Conservation (phyloP, 2,329 filamentous ascomycete species). For the Nigrospora sphaerica region DNA sequence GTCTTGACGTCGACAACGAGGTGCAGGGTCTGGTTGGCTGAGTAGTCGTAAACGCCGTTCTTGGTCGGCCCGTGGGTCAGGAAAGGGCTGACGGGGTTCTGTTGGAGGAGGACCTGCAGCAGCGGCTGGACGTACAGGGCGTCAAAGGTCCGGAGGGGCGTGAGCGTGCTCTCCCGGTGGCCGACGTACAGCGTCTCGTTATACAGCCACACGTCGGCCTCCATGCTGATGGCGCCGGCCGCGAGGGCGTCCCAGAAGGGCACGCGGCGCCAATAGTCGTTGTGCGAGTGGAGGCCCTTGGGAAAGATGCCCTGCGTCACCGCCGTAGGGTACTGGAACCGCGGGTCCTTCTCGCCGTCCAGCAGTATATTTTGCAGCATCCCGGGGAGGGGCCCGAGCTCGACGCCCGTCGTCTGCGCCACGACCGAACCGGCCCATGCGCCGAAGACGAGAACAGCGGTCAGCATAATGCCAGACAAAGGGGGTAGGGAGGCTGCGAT, state of each 20-base stretch:
- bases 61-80: slow-evolving; percentile 24
- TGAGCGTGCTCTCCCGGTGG: slow-evolving; percentile 46
- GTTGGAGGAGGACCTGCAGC: slow-evolving; percentile 44
- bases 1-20: slow-evolving; percentile 65
- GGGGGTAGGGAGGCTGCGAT: no score
- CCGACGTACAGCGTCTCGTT: slow-evolving; percentile 50
- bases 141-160: slow-evolving; percentile 45
- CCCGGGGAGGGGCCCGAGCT: background rate
- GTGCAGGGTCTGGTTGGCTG: slow-evolving; percentile 42
- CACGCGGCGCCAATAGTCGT: slow-evolving; percentile 57
- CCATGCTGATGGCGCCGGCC: slow-evolving; percentile 52
- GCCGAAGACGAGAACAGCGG: no score
- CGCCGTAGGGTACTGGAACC: slow-evolving; percentile 4
- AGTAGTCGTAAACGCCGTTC: slow-evolving; percentile 45
- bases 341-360: background rate
- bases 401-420: no score
- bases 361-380: slow-evolving; percentile 8
- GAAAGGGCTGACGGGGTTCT: slow-evolving; percentile 39
- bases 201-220: slow-evolving; percentile 60
- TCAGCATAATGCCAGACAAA: no score
- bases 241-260: slow-evolving; percentile 53
- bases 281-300: slow-evolving; percentile 53
- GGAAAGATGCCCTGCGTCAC: slow-evolving; percentile 7
- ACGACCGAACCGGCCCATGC: no score
- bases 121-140: slow-evolving; percentile 58